Percentiles rank a stretch among this genome's conserved stretches.
These are phyloP conservation scores for Teratosphaeria nubilosa DNA, from an alignment of 2,329 filamentous ascomycete species.

Conservation along the genomic window DNA sequence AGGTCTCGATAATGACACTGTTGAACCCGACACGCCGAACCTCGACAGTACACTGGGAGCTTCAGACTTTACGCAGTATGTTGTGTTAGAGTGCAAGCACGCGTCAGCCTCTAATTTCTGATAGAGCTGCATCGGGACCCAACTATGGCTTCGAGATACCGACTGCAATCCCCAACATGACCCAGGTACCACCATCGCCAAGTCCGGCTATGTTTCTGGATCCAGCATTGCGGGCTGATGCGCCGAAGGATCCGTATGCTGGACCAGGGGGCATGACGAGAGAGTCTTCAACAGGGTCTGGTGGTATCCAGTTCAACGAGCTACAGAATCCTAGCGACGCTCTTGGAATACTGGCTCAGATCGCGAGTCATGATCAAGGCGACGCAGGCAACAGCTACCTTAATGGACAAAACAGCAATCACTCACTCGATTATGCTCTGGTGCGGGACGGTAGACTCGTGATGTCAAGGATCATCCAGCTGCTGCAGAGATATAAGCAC, in stretches of 20 bases:
- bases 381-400: background rate
- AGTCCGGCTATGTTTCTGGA: slow-evolving; percentile 19
- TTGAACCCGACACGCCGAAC: slow-evolving; percentile 16
- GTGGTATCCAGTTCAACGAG: slow-evolving; percentile 29
- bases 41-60: slow-evolving; percentile 7
- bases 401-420: background rate
- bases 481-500: slow-evolving; percentile 50
- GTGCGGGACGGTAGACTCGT: slow-evolving; percentile 33
- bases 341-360: slow-evolving; percentile 38
- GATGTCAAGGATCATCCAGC: slow-evolving; percentile 39
- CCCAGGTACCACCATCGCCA: slow-evolving; percentile 4
- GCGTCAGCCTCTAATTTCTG: background rate
- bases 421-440: slow-evolving; percentile 31
- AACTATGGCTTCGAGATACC: slow-evolving; percentile 2
- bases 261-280: slow-evolving; percentile 10
- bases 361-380: slow-evolving; percentile 27
- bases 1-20: slow-evolving; percentile 21
- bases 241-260: slow-evolving; percentile 7
- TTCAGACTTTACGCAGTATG: slow-evolving; percentile 3
- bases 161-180: background rate
- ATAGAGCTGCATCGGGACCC: background rate
- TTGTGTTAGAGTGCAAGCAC: background rate
- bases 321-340: slow-evolving; percentile 42
- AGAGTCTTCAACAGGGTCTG: slow-evolving; percentile 20
- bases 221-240: slow-evolving; percentile 19